A percentile compares a stretch with the other conserved stretches of the same genome.
Evolutionary conservation across 345 rosid genomes (phyloP).

Genomic region (Syzygium grande): DNA sequence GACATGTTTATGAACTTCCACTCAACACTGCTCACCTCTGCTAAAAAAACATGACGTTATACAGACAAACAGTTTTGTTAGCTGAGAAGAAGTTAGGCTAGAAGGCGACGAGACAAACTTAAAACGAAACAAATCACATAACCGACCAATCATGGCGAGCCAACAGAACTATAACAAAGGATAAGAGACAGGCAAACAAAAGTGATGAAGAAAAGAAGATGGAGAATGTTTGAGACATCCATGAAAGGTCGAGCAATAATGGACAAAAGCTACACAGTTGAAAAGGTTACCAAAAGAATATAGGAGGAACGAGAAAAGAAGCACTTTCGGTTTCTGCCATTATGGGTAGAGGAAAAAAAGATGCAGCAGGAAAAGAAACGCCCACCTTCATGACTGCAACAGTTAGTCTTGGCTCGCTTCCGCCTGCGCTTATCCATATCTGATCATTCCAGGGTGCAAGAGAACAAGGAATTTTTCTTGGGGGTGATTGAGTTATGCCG

Average conservation of each 20-base stretch:
- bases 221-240: neutral
- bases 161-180: neutral
- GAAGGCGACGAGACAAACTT: neutral
- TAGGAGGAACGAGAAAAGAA: neutral
- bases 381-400: neutral
- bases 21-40: conserved; percentile 85
- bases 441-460: neutral
- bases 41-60: neutral
- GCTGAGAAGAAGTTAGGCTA: neutral
- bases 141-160: neutral
- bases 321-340: neutral
- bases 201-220: neutral
- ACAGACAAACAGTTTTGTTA: neutral
- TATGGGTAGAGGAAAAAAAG: neutral
- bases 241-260: neutral
- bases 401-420: neutral
- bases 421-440: neutral
- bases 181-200: neutral
- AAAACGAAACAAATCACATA: neutral
- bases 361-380: neutral
- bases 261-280: neutral
- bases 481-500: neutral
- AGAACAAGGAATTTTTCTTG: neutral
- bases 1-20: conserved; percentile 85
- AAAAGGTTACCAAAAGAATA: neutral